Evolutionary conservation across 805 yeast genomes (phyloP), one percentile per base, ranked within the genome.

Genomic region (Candida pseudofarinosa): DNA sequence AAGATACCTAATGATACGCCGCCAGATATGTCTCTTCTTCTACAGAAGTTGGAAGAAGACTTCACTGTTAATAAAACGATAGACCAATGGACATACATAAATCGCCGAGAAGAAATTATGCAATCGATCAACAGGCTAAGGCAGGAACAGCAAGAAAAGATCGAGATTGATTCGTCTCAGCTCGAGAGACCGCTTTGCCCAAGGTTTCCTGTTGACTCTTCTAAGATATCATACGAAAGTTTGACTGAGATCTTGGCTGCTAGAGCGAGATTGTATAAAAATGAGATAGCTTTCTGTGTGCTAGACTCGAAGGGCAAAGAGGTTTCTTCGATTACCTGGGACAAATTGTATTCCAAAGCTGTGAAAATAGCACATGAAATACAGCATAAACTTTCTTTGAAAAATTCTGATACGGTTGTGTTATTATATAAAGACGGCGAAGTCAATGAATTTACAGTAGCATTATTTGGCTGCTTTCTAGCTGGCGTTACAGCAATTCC

Each of bases 401-500:
- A 82, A 57, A 79, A 86, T 28, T 88, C 87, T 52, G 97, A 88
- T 58, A 75, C 95, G 30, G 95, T 91, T 0, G 79, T 88, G 26
- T 68, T 93, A 35, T 76, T 95, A 51, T 93, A 89, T 58, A 88
- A 86, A 53, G 88, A 84, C 44, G 75, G 76, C 23, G 98, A 93
- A 60, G 81, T 87, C 2, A 75, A 86, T 10, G 98, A 93, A 49
- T 91, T 90, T 59, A 77, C 87, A 0, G 79, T 86, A 1, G 95
- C 98, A 0, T 61, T 93, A 16, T 77, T 88, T 59, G 99, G 97
- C 4, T 90, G 97, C 58, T 87, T 91, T 51, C 69, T 91, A 43
- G 95, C 97, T 1, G 96, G 96, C 2, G 85, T 88, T 37, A 90
- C 93, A 2, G 98, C 98, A 0, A 91, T 93, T 4, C 99, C 99